Evolutionary conservation across 805 yeast species (phyloP).

Genomic region (Isabelozyma rhagii): DNA sequence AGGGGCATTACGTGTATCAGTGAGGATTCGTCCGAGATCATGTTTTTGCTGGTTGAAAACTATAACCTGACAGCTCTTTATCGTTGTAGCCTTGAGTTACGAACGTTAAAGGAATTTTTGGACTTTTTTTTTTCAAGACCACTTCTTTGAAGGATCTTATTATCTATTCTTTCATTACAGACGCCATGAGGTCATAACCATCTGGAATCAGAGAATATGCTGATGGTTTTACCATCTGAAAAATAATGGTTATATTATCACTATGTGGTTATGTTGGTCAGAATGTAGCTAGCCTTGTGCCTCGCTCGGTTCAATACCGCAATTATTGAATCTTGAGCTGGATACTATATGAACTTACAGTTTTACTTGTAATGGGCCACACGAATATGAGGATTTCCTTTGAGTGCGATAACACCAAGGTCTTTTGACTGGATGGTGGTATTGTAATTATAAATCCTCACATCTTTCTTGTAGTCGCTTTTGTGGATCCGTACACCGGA

Average conservation of each 20-base stretch:
- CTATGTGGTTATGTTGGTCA: not conserved
- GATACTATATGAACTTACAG: slow-evolving; percentile 18
- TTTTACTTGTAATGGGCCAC: slow-evolving; percentile 35
- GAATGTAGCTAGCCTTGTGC: slow-evolving; percentile 35
- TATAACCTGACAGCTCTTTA: slow-evolving; percentile 90
- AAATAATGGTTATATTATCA: not conserved
- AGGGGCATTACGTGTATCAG: slow-evolving; percentile 99
- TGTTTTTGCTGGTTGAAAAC: slow-evolving; percentile 99
- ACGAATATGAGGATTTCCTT: slow-evolving; percentile 34
- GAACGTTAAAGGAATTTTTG: slow-evolving; percentile 73
- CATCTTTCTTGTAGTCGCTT: slow-evolving; percentile 12
- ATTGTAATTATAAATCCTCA: slow-evolving; percentile 45
- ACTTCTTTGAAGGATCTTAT: slow-evolving; percentile 32
- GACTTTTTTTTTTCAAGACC: slow-evolving; percentile 29
- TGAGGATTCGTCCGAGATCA: slow-evolving; percentile 99
- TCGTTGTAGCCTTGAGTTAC: slow-evolving; percentile 44
- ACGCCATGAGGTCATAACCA: slow-evolving; percentile 19
- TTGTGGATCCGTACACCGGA: not conserved
- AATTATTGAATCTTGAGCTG: slow-evolving; percentile 43
- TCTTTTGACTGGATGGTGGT: slow-evolving; percentile 33
- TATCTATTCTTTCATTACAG: slow-evolving; percentile 13
- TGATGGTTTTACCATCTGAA: not conserved
- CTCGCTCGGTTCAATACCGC: slow-evolving; percentile 42
- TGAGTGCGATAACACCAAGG: slow-evolving; percentile 47
- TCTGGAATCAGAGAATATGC: slow-evolving; percentile 1